Evolutionary conservation across 257 asterid genomes (phyloP), one percentile per base, ranked within the genome.

Genomic region (Ehretia macrophylla): DNA sequence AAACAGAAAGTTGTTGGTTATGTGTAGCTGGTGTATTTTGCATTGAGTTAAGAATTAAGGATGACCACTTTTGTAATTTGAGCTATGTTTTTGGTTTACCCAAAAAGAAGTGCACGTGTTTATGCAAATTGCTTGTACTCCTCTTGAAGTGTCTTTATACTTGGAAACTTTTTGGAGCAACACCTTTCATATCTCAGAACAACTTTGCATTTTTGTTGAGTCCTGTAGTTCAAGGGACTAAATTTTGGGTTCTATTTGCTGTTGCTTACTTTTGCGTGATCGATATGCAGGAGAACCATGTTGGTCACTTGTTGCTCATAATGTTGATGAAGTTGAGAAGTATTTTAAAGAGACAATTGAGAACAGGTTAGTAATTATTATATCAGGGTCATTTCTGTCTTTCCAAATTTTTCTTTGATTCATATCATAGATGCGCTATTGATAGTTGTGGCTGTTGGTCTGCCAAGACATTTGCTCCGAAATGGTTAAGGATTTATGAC

Each of bases 261-360:
- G 39, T 19, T 17, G 23, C 35, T 58, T 17, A 45, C 17, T 18
- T 47, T 38, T 49, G 64, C 59, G 57, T 67, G 37, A 56, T 56
- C 60, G 47, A 58, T 54, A 61, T 56, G 48, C 73, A 88, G 96
- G 95, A 64, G 97, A 83, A 68, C 88, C 89, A 21, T 72, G 91
- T 63, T 82, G 97, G 88, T 92, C 99, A 19, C 69, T 81, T 64
- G 65, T 84, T 68, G 89, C 74, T 81, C 91, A 67, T 60, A 81
- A 72, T 66, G 79, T 80, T 68, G 96, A 86, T 38, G 87, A 83
- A 8, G 77, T 88, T 56, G 96, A 86, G 66, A 88, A 73, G 59
- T 92, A 83, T 75, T 86, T 92, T 76, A 88, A 83, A 74, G 89
- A 82, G 68, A 84, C 88, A 51, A 75, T 83, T 14, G 97, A 92